Evolutionary conservation across 345 rosid genomes (phyloP).

Genomic region (Alliaria petiolata): DNA sequence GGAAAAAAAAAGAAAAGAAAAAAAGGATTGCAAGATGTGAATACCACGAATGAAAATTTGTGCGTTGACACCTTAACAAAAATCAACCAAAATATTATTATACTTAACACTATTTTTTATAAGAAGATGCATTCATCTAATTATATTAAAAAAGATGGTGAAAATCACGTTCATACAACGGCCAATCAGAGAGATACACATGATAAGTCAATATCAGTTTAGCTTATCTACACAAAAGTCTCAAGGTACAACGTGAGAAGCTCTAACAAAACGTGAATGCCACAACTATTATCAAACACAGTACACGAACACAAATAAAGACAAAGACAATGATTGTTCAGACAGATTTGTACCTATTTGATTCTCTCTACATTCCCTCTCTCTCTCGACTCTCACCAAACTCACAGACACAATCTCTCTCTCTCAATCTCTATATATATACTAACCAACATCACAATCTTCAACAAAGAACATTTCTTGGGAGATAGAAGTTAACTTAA

Average conservation of each 20-base stretch:
- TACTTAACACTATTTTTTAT: neutral
- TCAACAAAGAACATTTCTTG: neutral
- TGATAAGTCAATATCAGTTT: neutral
- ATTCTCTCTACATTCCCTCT: neutral
- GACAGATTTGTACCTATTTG: slow-evolving; percentile 13
- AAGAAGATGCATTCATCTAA: slow-evolving; percentile 5
- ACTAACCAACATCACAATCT: neutral
- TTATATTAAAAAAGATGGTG: neutral
- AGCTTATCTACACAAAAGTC: neutral
- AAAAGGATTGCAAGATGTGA: slow-evolving; percentile 1
- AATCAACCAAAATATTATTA: slow-evolving; percentile 20
- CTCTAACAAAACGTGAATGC: slow-evolving; percentile 53
- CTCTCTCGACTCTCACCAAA: slow-evolving; percentile 20
- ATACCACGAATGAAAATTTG: slow-evolving; percentile 24
- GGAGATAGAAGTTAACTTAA: neutral
- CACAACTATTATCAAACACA: slow-evolving; percentile 31
- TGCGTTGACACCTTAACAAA: slow-evolving; percentile 18
- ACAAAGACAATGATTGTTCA: slow-evolving; percentile 18
- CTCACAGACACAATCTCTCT: slow-evolving; percentile 10
- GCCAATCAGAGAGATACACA: slow-evolving; percentile 1
- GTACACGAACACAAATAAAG: slow-evolving; percentile 23
- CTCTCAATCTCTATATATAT: neutral
- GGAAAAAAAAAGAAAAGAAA: neutral
- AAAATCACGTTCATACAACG: slow-evolving; percentile 7
- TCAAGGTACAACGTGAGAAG: slow-evolving; percentile 50